phyloP scores from a whole-genome alignment of 2,329 filamentous ascomycete genomes.

The Chaetomium sp. region DNA sequence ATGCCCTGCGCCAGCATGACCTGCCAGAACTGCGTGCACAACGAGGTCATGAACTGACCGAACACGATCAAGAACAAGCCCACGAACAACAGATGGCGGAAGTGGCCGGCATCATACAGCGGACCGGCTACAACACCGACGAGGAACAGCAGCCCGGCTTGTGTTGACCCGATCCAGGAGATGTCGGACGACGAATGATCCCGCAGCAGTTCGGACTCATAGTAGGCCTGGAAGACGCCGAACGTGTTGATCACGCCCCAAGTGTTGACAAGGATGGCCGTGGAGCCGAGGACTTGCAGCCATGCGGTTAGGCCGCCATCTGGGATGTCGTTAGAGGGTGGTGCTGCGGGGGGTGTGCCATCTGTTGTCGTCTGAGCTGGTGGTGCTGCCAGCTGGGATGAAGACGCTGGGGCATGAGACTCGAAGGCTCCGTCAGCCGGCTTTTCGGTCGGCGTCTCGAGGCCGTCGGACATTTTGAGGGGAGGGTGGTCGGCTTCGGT shows the following conservation, averaged over 20 bases:
- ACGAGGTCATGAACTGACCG: conserved; percentile 39
- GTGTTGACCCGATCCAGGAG: conserved; percentile 42
- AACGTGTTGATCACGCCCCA: conserved; percentile 40
- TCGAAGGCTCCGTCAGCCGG: too few species aligned
- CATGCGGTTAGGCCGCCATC: conserved; percentile 35
- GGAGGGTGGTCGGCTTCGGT: conserved; percentile 6
- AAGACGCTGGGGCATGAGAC: not conserved
- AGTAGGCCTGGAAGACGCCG: conserved; percentile 42
- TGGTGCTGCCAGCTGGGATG: not conserved
- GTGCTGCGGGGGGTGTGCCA: too few species aligned
- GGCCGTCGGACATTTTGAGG: not conserved
- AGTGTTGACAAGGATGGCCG: conserved; percentile 31
- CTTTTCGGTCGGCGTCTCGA: not conserved
- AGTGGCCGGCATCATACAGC: conserved; percentile 42
- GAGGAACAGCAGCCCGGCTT: conserved; percentile 40
- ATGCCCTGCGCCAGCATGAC: conserved; percentile 37
- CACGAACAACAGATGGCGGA: conserved; percentile 33
- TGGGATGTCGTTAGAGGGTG: conserved; percentile 15
- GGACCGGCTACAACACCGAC: conserved; percentile 39
- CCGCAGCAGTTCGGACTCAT: conserved; percentile 32
- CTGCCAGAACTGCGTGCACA: conserved; percentile 36
- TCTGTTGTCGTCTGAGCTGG: not conserved
- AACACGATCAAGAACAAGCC: conserved; percentile 39
- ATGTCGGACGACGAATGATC: conserved; percentile 33
- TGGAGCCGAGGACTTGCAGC: conserved; percentile 36